Percentiles rank a stretch among this genome's conserved stretches.
These are phyloP conservation scores for Rubroboletus pulcherrimus DNA, from an alignment of 768 basidiomycete species.

Conservation along the genomic window DNA sequence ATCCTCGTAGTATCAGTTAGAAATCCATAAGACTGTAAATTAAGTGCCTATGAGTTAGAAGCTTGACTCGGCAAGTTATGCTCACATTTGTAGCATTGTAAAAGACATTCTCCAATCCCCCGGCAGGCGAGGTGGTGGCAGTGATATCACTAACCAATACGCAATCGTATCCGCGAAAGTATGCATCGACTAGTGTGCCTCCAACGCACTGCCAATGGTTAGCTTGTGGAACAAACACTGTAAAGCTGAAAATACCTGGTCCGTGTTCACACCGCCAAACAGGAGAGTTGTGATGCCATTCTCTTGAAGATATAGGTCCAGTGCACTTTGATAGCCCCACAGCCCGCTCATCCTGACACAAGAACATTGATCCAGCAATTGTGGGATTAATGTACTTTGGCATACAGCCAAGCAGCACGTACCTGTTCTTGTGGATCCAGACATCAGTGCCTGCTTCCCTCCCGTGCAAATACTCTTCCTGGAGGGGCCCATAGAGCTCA, in stretches of 20 bases:
- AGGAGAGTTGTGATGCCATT: constrained; percentile 59
- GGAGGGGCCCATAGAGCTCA: constrained; percentile 61
- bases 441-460: constrained; percentile 55
- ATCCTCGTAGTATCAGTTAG: constrained; percentile 37
- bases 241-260: constrained; percentile 42
- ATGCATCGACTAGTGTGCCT: constrained; percentile 61
- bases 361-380: background rate
- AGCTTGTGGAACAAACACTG: background rate
- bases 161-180: constrained; percentile 62
- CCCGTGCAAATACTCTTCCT: constrained; percentile 51
- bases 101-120: constrained; percentile 54
- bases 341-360: constrained; percentile 55
- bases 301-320: constrained; percentile 61
- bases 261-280: constrained; percentile 64
- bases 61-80: background rate
- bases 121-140: constrained; percentile 60
- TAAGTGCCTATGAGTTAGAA: background rate
- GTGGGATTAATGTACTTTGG: background rate
- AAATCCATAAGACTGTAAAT: constrained; percentile 48
- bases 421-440: constrained; percentile 74
- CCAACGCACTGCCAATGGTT: constrained; percentile 48
- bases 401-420: background rate
- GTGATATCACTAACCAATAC: constrained; percentile 54
- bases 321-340: constrained; percentile 60
- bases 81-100: constrained; percentile 54